These are phyloP conservation scores for Carex littledalei DNA, from an alignment of 176 grass and related monocot species.

Conservation along the genomic window DNA sequence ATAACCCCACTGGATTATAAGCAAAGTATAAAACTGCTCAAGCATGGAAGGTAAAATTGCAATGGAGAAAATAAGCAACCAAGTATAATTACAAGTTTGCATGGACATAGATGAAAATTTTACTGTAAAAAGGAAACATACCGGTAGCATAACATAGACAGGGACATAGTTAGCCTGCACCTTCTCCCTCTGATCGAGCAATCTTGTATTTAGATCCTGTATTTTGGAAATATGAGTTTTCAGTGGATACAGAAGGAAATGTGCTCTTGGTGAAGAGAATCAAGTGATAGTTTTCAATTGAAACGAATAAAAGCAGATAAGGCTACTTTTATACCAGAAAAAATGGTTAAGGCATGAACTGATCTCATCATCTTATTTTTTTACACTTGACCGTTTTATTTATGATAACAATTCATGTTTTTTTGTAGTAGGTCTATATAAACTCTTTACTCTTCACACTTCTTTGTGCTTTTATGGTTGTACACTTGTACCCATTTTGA, in stretches of 20 bases:
- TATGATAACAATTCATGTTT: background rate
- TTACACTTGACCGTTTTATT: background rate
- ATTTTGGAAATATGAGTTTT: slow-evolving; percentile 1
- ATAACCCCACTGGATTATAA: background rate
- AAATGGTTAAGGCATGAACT: background rate
- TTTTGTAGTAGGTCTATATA: background rate
- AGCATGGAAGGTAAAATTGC: background rate
- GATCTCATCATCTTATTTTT: background rate
- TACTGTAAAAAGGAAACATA: slow-evolving; percentile 22
- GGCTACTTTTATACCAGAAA: background rate
- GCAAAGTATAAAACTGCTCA: background rate
- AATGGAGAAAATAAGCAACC: background rate
- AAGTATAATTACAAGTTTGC: background rate
- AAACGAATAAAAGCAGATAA: background rate
- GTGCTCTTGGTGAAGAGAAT: background rate
- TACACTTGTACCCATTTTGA: background rate
- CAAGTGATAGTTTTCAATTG: background rate
- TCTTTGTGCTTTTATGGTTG: background rate
- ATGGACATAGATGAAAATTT: background rate
- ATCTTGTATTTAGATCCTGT: slow-evolving; percentile 23
- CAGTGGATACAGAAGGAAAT: slow-evolving; percentile 1
- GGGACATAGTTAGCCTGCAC: slow-evolving; percentile 64
- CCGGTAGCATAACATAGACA: slow-evolving; percentile 82
- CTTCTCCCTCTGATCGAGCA: slow-evolving; percentile 30
- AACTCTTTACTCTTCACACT: background rate